Percentiles rank a stretch among this genome's conserved stretches.
These are phyloP conservation scores for Euphorbia pulcherrima DNA, from an alignment of 345 rosid genomes.

Conservation along the genomic window DNA sequence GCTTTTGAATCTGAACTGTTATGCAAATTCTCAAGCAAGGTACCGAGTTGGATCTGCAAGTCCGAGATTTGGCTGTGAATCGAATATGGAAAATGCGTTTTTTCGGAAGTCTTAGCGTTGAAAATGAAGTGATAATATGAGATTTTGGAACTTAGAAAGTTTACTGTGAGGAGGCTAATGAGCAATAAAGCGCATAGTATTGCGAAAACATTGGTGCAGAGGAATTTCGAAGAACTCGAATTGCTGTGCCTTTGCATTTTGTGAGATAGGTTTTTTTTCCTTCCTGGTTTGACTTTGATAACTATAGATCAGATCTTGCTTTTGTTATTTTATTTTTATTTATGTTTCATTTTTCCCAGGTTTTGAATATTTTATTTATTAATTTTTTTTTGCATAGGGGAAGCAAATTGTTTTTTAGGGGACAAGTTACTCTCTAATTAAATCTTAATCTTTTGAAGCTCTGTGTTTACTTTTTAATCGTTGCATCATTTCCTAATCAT, in stretches of 20 bases:
- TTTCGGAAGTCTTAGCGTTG: constrained; percentile 9
- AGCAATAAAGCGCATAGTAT: constrained; percentile 30
- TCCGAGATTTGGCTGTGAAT: constrained; percentile 32
- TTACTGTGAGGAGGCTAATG: constrained; percentile 27
- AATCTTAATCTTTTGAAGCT: neutral
- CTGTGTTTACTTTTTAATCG: neutral
- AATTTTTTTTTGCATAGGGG: constrained; percentile 15
- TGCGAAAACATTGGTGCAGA: constrained; percentile 23
- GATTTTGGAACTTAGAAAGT: constrained; percentile 27
- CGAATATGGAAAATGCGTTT: constrained; percentile 23
- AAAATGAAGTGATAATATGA: constrained; percentile 26
- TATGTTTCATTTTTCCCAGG: constrained; percentile 25
- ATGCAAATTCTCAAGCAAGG: constrained; percentile 41
- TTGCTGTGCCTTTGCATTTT: constrained; percentile 38
- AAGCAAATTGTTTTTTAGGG: neutral
- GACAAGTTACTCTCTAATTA: constrained; percentile 4
- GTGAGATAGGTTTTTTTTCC: neutral
- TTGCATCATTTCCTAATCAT: neutral
- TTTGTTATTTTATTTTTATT: constrained; percentile 13
- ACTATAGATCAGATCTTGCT: constrained; percentile 11
- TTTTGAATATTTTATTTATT: constrained; percentile 1
- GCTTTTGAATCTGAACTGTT: constrained; percentile 23
- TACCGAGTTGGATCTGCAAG: constrained; percentile 38
- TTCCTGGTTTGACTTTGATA: constrained; percentile 7
- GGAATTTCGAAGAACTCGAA: constrained; percentile 29